These are phyloP conservation scores for Picochlorum sp. DNA, from an alignment of 139 green algal species.

Conservation along the genomic window DNA sequence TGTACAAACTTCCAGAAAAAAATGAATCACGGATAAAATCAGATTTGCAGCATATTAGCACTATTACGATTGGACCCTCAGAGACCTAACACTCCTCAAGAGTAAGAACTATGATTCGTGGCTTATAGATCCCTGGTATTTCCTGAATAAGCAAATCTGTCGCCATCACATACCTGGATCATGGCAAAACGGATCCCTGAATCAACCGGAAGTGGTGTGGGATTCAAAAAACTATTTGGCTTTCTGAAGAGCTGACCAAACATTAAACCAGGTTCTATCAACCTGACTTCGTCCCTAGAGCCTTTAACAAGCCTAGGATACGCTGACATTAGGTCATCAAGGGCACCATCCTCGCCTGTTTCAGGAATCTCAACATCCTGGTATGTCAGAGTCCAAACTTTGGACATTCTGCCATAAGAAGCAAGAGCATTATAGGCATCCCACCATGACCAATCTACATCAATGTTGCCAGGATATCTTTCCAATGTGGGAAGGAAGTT, in stretches of 20 bases:
- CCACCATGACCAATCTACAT: conserved; percentile 1
- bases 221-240: conserved; percentile 7
- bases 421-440: background rate
- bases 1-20: too few relatives aligned
- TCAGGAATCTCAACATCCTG: background rate
- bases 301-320: conserved; percentile 6
- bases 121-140: background rate
- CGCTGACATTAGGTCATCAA: background rate
- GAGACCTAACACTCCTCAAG: background rate
- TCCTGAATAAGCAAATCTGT: background rate
- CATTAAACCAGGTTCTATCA: conserved; percentile 5
- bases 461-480: background rate
- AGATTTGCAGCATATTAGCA: too few relatives aligned
- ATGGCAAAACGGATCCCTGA: conserved; percentile 1
- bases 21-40: too few relatives aligned
- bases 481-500: background rate
- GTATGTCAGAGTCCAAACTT: conserved; percentile 1
- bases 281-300: conserved; percentile 1
- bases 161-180: conserved; percentile 3
- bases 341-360: background rate
- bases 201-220: conserved; percentile 1
- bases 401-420: background rate
- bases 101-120: background rate
- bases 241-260: conserved; percentile 3
- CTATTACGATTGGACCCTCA: background rate